phyloP scores from a whole-genome alignment of 306 rosid species.

The Inga oerstediana region DNA sequence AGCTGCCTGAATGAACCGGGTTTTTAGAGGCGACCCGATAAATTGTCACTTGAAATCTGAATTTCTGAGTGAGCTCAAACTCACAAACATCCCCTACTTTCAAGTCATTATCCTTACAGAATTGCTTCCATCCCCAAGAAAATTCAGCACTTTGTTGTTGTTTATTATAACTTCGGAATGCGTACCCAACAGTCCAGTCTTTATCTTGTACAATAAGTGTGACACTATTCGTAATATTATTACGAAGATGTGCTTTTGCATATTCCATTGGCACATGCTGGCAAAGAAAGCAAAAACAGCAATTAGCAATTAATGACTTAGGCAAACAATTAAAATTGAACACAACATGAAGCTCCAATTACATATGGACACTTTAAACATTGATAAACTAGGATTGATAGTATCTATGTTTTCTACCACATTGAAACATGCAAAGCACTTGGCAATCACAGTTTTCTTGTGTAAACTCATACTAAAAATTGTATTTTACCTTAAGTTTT shows the following conservation, averaged over 20 bases:
- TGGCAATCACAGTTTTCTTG: neutral
- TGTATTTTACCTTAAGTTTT: neutral
- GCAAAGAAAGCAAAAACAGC: neutral
- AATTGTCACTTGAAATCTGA: neutral
- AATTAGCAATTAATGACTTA: neutral
- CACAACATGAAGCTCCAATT: neutral
- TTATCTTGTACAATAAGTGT: slow-evolving; percentile 1
- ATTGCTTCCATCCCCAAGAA: slow-evolving; percentile 45
- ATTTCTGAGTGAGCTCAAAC: slow-evolving; percentile 9
- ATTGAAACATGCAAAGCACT: neutral
- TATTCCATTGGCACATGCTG: neutral
- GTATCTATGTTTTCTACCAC: neutral
- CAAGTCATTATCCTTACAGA: slow-evolving; percentile 32
- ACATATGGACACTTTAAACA: neutral
- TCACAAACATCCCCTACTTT: slow-evolving; percentile 28
- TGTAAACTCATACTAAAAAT: neutral
- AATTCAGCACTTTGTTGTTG: neutral
- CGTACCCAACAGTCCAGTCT: slow-evolving; percentile 25
- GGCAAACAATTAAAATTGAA: neutral
- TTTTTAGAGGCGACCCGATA: neutral
- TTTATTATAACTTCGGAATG: neutral
- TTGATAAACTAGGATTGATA: neutral
- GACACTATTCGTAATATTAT: neutral
- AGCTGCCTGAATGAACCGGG: neutral
- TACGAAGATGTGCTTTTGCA: neutral